Evolutionary conservation across 176 grass and related monocot species (phyloP), one percentile per base, ranked within the genome.

Genomic region (Rhynchospora pubera): DNA sequence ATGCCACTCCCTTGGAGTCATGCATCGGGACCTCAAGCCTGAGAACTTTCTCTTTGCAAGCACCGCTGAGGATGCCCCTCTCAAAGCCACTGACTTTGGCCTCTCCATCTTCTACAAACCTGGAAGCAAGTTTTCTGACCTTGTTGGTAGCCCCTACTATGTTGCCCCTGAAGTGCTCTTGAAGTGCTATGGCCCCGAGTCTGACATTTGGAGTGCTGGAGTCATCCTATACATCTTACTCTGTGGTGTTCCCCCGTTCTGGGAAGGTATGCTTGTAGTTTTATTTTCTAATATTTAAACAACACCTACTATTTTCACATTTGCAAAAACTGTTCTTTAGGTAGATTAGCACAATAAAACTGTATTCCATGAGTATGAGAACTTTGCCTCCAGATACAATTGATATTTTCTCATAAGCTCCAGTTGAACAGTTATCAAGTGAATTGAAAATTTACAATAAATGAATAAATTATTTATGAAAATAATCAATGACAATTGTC

Each of bases 101-200:
- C 90, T 99, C 16, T 99, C 96, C 8, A 58, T 99, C 53, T 99
- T 95, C 89, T 95, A 88, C 71, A 99, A 95, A 65, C 92, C 96
- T 0, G 92, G 96, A 88, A 86, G 86, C 53, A 94, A 87, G 86
- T 94, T 97, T 75, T 86, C 87, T 79, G 95, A 97, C 43, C 84
- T 97, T n/a, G 95, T 97, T 46, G 95, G 95, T 56, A 97, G 95
- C 79, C 95, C 95, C 63, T 97, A 94, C 91, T 97, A 97, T 88
- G 95, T 97, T 82, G 95, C 95, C 65, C 95, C 95, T 65, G 95
- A 97, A 85, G 92, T 97, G 57, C 89, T 97, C 70, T 71, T 87
- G 47, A 97, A 97, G 83, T 87, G 79, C 15, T 97, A 94, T 88
- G 95, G 95, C 51, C 92, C 92, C 79, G 95, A 97, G 92, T 90